Evolutionary conservation across 2,329 filamentous ascomycete genomes (phyloP).

Genomic region (Blastomyces percursus): DNA sequence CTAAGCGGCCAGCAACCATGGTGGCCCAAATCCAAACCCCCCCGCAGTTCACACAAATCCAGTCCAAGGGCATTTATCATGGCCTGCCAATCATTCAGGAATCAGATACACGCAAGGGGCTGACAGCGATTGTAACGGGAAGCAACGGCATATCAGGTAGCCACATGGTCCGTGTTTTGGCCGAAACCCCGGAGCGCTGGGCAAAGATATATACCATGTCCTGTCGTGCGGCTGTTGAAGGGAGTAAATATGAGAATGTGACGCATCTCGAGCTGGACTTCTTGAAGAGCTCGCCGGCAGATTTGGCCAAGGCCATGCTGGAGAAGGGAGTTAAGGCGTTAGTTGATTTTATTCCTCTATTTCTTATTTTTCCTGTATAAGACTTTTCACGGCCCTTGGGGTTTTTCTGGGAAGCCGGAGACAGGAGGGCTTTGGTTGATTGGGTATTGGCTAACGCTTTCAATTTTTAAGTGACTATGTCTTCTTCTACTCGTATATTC

Average conservation of each 20-base stretch:
- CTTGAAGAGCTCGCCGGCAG: constrained; percentile 18
- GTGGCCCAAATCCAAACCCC: neutral
- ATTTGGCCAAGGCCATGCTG: constrained; percentile 20
- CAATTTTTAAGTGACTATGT: constrained; percentile 30
- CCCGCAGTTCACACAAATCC: constrained; percentile 2
- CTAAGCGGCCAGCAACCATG: neutral
- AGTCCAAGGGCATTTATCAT: constrained; percentile 37
- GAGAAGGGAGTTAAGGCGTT: constrained; percentile 20
- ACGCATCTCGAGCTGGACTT: constrained; percentile 35
- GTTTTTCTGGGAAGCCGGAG: neutral
- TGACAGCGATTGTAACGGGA: constrained; percentile 44
- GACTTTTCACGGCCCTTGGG: neutral
- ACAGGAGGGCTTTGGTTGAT: neutral
- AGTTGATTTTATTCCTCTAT: neutral
- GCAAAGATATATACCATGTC: constrained; percentile 43
- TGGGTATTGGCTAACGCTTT: neutral
- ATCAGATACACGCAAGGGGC: constrained; percentile 25
- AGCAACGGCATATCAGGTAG: constrained; percentile 46
- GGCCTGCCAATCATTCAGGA: constrained; percentile 39
- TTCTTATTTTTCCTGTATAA: neutral
- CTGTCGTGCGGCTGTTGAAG: constrained; percentile 36
- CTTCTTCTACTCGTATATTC: constrained; percentile 48
- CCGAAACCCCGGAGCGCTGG: constrained; percentile 40
- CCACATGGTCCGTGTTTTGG: constrained; percentile 41
- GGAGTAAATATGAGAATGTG: constrained; percentile 26